phyloP scores from a whole-genome alignment of 1,284 basidiomycete species.

The Melampsora americana region DNA sequence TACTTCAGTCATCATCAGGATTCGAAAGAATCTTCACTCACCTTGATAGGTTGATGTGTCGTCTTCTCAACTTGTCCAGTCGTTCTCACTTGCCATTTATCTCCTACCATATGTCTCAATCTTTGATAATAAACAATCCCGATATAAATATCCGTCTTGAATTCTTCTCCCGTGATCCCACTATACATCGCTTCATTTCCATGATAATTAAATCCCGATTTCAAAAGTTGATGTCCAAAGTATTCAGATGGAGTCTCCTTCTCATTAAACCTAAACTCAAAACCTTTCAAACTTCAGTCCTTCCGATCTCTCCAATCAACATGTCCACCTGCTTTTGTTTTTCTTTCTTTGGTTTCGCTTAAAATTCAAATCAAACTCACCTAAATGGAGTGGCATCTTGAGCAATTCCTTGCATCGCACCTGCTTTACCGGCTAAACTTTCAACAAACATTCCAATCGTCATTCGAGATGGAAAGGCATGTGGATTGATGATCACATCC shows the following conservation, averaged over 20 bases:
- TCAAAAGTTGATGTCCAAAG: conserved; percentile 90
- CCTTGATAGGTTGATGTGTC: conserved; percentile 96
- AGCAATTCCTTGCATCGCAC: conserved; percentile 94
- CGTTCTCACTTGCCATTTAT: conserved; percentile 99
- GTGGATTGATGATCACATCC: conserved; percentile 99
- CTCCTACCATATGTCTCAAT: conserved; percentile 97
- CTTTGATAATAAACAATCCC: conserved; percentile 99
- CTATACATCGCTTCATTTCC: conserved; percentile 99
- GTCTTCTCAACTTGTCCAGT: conserved; percentile 94
- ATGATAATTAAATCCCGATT: conserved; percentile 96
- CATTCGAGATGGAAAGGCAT: conserved; percentile 99
- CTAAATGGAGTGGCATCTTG: conserved; percentile 98
- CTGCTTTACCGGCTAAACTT: conserved; percentile 96
- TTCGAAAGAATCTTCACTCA: conserved; percentile 53
- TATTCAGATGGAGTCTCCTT: conserved; percentile 92
- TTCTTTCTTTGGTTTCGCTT: too few relatives aligned
- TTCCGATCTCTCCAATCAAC: too few relatives aligned
- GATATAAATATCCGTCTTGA: conserved; percentile 96
- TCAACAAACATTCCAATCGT: conserved; percentile 99
- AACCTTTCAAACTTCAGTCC: too few relatives aligned
- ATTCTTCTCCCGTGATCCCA: conserved; percentile 96
- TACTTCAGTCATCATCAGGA: conserved; percentile 28
- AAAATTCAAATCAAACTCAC: too few relatives aligned
- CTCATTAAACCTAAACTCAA: conserved; percentile 94
- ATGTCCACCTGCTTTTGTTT: too few relatives aligned